Percentiles rank a stretch among this genome's conserved stretches.
These are phyloP conservation scores for Psilocybe mexicana DNA, from an alignment of 1,284 basidiomycete species.

Conservation along the genomic window DNA sequence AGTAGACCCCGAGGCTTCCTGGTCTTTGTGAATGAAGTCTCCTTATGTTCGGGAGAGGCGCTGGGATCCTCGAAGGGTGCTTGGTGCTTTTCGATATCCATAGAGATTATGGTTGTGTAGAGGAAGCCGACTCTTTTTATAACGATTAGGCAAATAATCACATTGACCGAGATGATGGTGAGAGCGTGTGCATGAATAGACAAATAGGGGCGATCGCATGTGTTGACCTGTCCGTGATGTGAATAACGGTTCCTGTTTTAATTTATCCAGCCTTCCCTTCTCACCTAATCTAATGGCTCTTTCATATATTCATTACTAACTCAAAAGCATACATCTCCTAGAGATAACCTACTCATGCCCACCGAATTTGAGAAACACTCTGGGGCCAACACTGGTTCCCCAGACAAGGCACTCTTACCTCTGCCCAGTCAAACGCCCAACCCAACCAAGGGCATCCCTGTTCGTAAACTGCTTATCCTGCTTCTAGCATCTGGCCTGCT, in stretches of 20 bases:
- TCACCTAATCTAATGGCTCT: not conserved
- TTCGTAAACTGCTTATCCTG: not conserved
- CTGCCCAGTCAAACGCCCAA: conserved; percentile 3
- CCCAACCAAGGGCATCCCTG: not conserved
- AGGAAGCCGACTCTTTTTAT: not conserved
- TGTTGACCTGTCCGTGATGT: not conserved
- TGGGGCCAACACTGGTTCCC: not conserved
- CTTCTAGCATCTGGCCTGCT: not conserved
- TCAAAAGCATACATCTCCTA: not conserved
- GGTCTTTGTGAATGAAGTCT: not conserved
- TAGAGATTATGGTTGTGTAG: conserved; percentile 4
- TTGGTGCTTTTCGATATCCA: conserved; percentile 25
- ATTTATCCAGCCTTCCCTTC: no score
- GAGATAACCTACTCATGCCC: not conserved
- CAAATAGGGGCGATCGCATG: not conserved
- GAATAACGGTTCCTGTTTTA: no score
- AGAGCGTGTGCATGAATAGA: not conserved
- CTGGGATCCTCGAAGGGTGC: conserved; percentile 6
- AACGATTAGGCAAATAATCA: not conserved
- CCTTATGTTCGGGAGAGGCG: not conserved
- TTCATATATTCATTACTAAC: not conserved
- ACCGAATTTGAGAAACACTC: not conserved
- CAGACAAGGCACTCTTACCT: conserved; percentile 1
- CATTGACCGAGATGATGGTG: not conserved
- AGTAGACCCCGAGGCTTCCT: not conserved